These are phyloP conservation scores for grape (Vitis vinifera) DNA, from an alignment of 164 flowering plant genomes.

Conservation along the genomic window DNA sequence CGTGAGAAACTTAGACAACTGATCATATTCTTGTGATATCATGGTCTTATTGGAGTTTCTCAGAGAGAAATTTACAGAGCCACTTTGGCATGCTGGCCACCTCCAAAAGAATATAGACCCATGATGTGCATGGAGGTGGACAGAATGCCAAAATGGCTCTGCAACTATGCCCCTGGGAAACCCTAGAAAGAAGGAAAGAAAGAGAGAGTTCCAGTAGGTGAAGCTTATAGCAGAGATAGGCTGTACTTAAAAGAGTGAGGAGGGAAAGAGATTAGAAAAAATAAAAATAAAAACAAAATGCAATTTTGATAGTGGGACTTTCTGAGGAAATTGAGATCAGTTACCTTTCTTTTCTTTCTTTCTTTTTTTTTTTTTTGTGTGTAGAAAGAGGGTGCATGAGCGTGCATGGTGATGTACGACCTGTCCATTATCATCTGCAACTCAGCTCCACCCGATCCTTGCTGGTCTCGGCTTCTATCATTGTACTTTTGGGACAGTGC, in stretches of 20 bases:
- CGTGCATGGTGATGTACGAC: conserved; percentile 43
- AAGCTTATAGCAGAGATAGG: neutral
- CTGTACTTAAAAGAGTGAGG: conserved; percentile 6
- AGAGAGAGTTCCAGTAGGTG: conserved; percentile 2
- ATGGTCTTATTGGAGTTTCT: conserved; percentile 10
- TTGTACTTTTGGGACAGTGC: neutral
- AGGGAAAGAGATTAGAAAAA: neutral
- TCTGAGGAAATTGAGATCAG: no score
- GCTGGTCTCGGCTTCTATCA: neutral
- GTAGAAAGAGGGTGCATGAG: conserved; percentile 31
- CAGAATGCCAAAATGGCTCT: conserved; percentile 56
- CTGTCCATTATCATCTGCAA: neutral
- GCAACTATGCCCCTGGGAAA: conserved; percentile 32
- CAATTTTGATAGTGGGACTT: no score
- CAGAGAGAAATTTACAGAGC: conserved; percentile 42
- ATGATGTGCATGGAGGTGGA: conserved; percentile 36
- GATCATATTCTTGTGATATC: neutral
- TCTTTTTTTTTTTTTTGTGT: neutral
- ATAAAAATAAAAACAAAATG: no score
- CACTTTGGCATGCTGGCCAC: conserved; percentile 42
- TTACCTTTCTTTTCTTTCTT: no score
- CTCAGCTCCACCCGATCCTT: neutral
- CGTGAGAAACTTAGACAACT: neutral
- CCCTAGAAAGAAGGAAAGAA: conserved; percentile 12
- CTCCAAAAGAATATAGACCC: conserved; percentile 16